Evolutionary conservation across 257 asterid species (phyloP), one percentile per base, ranked within the genome.

Genomic region (Cordia subcordata): DNA sequence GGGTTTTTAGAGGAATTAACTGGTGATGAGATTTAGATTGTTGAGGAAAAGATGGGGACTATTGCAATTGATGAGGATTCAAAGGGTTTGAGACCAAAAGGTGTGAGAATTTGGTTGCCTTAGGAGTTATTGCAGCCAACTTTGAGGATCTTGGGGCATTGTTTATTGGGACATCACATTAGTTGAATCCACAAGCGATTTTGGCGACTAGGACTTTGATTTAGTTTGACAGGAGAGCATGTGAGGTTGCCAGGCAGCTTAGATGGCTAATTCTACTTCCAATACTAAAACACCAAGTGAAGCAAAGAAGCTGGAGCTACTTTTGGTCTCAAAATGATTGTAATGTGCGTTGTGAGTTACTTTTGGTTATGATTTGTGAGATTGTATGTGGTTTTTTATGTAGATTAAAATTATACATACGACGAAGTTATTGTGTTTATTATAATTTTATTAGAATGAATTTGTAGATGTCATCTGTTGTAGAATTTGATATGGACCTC

Each of bases 131-230:
- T 88, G 76, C 99, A 86, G 75, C 99, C 99, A 9, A 73, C 79
- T 62, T 71, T 93, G 78, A 89, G 96, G 75, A 85, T 93, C 51
- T 65, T 93, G 61, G 99, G 94, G 58, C 97, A 93, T 68, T 93
- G 99, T 75, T 77, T 93, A 81, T 63, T 93, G 72, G 99, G 96
- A 96, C 96, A 45, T 81, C 94, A 0, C 99, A 93, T 55, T 97
- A 93, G 64, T 68, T 93, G 79, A 80, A 74, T 50, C 92, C 99
- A 0, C 94, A 89, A 75, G 99, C 94, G 4, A 93, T 93, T 78
- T 75, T 93, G 69, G 95, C 96, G 8, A 79, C 97, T 0, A 74
- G 87, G 79, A 93, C 97, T 76, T 76, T 93, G 90, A 81, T 93
- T 75, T 85, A 79, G 76, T 95, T 93, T 0, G 94, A 86, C 57